A percentile compares a stretch with the other conserved stretches of the same genome.
These are phyloP conservation scores for Cucumis melo DNA, from an alignment of 306 rosid genomes.

Conservation along the genomic window DNA sequence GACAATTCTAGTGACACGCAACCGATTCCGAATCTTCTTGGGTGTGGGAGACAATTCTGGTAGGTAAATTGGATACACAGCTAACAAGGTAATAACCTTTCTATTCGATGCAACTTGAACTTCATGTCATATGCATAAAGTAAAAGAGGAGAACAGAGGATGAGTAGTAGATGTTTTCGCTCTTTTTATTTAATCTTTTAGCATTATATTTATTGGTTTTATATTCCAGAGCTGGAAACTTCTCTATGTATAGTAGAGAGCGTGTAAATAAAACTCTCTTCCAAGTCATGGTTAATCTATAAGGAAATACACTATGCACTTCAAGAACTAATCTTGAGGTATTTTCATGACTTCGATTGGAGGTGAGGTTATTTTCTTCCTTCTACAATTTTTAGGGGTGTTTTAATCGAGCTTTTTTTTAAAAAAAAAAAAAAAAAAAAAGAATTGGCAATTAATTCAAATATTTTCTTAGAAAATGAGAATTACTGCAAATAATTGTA, in stretches of 20 bases:
- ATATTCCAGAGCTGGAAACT: neutral
- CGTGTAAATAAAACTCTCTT: neutral
- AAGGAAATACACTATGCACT: neutral
- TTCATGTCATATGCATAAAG: neutral
- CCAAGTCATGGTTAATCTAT: neutral
- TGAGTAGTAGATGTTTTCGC: neutral
- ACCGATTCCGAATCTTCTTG: neutral
- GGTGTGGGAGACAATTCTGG: neutral
- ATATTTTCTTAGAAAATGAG: too few species aligned
- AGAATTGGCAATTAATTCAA: too few species aligned
- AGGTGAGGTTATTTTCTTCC: too few species aligned
- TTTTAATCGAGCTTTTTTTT: too few species aligned
- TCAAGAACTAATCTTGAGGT: too few species aligned
- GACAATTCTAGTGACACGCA: neutral
- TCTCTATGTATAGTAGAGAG: neutral
- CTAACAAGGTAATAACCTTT: neutral
- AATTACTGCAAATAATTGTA: too few species aligned
- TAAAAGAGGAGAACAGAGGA: neutral
- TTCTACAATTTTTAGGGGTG: too few species aligned
- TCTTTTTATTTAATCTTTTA: neutral
- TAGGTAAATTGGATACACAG: constrained; percentile 3
- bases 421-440: too few species aligned
- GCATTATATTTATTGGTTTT: neutral
- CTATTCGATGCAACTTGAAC: neutral
- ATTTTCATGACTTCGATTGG: too few species aligned